Conservation (phyloP, 2,329 filamentous ascomycete genomes). For the Monosporascus sp. region DNA sequence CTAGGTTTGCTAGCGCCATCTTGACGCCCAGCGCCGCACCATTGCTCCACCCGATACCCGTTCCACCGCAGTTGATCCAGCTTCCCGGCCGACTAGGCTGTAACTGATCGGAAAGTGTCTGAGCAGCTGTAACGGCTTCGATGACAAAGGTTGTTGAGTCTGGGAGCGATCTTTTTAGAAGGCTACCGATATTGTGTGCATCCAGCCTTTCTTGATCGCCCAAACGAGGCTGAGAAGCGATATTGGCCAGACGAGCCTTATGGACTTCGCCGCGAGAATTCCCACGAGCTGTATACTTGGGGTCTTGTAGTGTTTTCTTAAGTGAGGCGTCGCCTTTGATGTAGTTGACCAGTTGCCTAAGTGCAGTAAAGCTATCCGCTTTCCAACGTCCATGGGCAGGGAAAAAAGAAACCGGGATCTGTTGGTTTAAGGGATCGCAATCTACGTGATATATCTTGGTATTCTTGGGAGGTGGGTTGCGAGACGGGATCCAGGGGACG, state of each 20-base stretch:
- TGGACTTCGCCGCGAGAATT: slow-evolving; percentile 10
- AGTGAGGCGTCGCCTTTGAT: slow-evolving; percentile 12
- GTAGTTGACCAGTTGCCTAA: slow-evolving; percentile 26
- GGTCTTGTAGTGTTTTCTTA: slow-evolving; percentile 6
- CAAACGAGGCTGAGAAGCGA: slow-evolving; percentile 15
- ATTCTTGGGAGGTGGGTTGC: slow-evolving; percentile 49
- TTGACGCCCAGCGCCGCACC: slow-evolving; percentile 73
- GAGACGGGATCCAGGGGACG: slow-evolving; percentile 64
- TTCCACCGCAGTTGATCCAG: slow-evolving; percentile 78
- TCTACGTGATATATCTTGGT: slow-evolving; percentile 62
- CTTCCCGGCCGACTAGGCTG: slow-evolving; percentile 62
- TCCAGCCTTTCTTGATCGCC: slow-evolving; percentile 15
- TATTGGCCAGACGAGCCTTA: slow-evolving; percentile 14
- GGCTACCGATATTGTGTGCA: slow-evolving; percentile 16
- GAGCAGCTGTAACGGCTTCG: slow-evolving; percentile 71
- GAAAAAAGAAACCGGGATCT: slow-evolving; percentile 55
- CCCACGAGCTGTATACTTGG: slow-evolving; percentile 25
- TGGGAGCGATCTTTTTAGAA: slow-evolving; percentile 15
- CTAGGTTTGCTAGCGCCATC: slow-evolving; percentile 52
- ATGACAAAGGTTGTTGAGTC: slow-evolving; percentile 63
- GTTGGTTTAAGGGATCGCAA: slow-evolving; percentile 60
- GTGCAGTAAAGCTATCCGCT: slow-evolving; percentile 41
- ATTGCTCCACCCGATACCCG: slow-evolving; percentile 76
- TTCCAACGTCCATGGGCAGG: slow-evolving; percentile 45
- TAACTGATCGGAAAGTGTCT: slow-evolving; percentile 65